phyloP scores from a whole-genome alignment of 345 rosid genomes.

The Conringia planisiliqua region DNA sequence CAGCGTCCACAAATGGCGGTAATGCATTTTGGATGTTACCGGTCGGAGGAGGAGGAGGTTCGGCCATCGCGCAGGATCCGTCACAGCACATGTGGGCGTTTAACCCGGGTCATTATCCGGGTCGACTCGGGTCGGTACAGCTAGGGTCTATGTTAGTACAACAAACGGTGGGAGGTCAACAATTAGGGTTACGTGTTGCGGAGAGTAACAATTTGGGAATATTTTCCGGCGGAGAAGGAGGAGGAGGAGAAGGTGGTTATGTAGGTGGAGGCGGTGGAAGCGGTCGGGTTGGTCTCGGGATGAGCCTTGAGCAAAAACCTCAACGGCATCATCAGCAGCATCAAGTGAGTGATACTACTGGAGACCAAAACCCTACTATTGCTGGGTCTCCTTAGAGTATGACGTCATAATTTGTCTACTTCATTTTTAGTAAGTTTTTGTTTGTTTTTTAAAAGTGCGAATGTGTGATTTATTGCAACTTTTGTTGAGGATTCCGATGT shows the following conservation, averaged over 20 bases:
- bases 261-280: not conserved
- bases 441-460: not conserved
- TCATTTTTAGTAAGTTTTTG: conserved; percentile 9
- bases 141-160: conserved; percentile 58
- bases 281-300: conserved; percentile 45
- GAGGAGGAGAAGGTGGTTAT: conserved; percentile 21
- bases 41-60: conserved; percentile 40
- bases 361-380: conserved; percentile 43
- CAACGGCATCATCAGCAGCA: conserved; percentile 39
- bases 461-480: conserved; percentile 8
- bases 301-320: conserved; percentile 45
- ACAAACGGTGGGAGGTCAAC: conserved; percentile 48
- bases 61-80: conserved; percentile 28
- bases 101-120: conserved; percentile 39
- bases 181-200: conserved; percentile 44
- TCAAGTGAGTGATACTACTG: conserved; percentile 35
- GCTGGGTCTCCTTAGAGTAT: conserved; percentile 24
- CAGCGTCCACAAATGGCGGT: conserved; percentile 48
- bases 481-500: not conserved
- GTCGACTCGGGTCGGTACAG: conserved; percentile 45
- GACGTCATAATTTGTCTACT: not conserved
- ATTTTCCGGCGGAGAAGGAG: conserved; percentile 9
- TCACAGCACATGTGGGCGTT: conserved; percentile 58
- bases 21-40: conserved; percentile 73
- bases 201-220: conserved; percentile 43